phyloP scores from a whole-genome alignment of 495 filamentous ascomycete species.

The Astrothelium macrocarpum region DNA sequence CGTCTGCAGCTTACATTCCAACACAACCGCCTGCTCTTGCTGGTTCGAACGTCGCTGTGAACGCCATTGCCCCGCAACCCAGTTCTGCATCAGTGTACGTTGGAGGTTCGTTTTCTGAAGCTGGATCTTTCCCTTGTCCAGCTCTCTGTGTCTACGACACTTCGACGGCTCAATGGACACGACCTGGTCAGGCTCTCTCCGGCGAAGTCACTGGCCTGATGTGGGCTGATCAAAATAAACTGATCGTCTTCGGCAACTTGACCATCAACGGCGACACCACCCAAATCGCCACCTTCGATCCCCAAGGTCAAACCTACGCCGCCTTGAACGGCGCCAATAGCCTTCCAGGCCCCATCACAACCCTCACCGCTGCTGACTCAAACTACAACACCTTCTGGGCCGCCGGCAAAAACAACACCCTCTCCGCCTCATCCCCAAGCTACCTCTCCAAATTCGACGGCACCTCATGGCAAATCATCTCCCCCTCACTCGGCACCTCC shows the following conservation, averaged over 20 bases:
- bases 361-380: constrained; percentile 58
- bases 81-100: constrained; percentile 68
- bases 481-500: constrained; percentile 51
- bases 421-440: neutral
- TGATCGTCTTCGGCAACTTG: constrained; percentile 72
- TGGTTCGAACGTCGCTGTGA: constrained; percentile 60
- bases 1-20: constrained; percentile 44
- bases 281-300: constrained; percentile 65
- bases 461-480: constrained; percentile 47
- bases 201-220: constrained; percentile 61
- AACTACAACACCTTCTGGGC: constrained; percentile 69
- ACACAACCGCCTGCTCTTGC: constrained; percentile 61
- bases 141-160: constrained; percentile 72
- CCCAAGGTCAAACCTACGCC: constrained; percentile 52
- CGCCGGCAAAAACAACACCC: constrained; percentile 61
- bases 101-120: constrained; percentile 68
- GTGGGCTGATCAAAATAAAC: constrained; percentile 59
- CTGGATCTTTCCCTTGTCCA: constrained; percentile 73
- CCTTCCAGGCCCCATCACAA: constrained; percentile 71
- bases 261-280: constrained; percentile 52
- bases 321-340: constrained; percentile 51
- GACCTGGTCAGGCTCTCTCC: constrained; percentile 56
- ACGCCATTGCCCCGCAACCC: constrained; percentile 59
- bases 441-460: constrained; percentile 74
- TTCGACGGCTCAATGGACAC: constrained; percentile 59